phyloP scores from a whole-genome alignment of 208 protist species.

The Strigomonas galati region DNA sequence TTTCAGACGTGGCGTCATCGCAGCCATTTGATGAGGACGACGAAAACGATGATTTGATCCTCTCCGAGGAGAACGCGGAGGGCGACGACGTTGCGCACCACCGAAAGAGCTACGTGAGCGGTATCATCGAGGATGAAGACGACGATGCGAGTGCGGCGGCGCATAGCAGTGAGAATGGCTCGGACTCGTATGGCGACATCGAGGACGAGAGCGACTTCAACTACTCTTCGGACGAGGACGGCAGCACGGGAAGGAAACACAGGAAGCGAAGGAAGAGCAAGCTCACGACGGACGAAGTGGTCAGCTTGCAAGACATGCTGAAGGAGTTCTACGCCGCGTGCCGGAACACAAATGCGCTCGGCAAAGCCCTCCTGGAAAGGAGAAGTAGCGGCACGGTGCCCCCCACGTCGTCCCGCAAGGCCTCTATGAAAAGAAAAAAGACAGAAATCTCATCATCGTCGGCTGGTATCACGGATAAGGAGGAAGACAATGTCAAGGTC shows the following conservation, averaged over 20 bases:
- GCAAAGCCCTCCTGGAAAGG: conserved; percentile 9
- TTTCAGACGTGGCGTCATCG: neutral
- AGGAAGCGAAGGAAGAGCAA: neutral
- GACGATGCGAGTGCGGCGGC: neutral
- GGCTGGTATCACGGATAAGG: neutral
- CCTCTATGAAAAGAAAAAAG: neutral
- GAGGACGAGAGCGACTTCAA: conserved; percentile 3
- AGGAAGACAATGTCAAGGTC: neutral
- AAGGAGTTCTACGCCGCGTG: conserved; percentile 42
- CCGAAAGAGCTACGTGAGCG: neutral
- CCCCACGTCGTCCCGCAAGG: too few relatives aligned
- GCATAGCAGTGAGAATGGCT: neutral
- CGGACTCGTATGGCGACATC: neutral
- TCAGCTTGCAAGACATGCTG: conserved; percentile 25
- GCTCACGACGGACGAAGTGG: neutral
- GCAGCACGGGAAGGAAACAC: neutral
- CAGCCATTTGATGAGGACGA: neutral
- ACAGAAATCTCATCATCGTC: neutral
- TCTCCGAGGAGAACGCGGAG: neutral
- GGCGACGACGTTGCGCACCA: neutral
- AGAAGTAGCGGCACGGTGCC: neutral
- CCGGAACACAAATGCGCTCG: conserved; percentile 27
- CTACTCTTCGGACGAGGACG: neutral
- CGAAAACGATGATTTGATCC: neutral
- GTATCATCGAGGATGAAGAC: conserved; percentile 4